Evolutionary conservation across 2,329 filamentous ascomycete species (phyloP).

Genomic region (Helotiales sp.): DNA sequence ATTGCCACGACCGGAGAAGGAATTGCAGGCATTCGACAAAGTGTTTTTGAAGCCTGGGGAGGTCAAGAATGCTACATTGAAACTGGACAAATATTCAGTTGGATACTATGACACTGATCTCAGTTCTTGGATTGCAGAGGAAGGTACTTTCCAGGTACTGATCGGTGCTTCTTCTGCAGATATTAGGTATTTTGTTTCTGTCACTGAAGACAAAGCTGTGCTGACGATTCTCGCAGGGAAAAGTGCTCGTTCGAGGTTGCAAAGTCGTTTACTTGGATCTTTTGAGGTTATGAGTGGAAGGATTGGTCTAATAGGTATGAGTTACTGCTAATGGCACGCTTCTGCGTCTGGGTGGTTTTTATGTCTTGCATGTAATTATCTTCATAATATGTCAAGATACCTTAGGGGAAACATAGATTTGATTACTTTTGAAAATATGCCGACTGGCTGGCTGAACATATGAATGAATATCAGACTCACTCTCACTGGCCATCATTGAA

Average conservation of each 20-base stretch:
- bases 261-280: slow-evolving; percentile 65
- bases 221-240: slow-evolving; percentile 40
- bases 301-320: neutral
- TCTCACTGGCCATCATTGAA: neutral
- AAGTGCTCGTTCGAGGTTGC: slow-evolving; percentile 56
- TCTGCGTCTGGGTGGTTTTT: neutral
- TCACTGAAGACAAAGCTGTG: neutral
- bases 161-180: slow-evolving; percentile 63
- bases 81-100: slow-evolving; percentile 47
- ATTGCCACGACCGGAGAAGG: slow-evolving; percentile 67
- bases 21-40: slow-evolving; percentile 70
- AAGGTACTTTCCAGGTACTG: slow-evolving; percentile 60
- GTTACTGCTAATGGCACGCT: neutral
- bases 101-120: slow-evolving; percentile 63
- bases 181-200: slow-evolving; percentile 52
- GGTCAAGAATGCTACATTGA: slow-evolving; percentile 41
- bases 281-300: slow-evolving; percentile 12
- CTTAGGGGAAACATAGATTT: neutral
- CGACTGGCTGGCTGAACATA: neutral
- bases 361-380: slow-evolving; percentile 10
- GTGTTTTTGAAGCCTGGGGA: slow-evolving; percentile 56
- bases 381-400: slow-evolving; percentile 3
- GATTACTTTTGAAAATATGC: neutral
- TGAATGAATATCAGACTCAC: no score
- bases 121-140: slow-evolving; percentile 64